These are phyloP conservation scores for Monosporascus ibericus DNA, from an alignment of 2,329 filamentous ascomycete genomes.

Conservation along the genomic window DNA sequence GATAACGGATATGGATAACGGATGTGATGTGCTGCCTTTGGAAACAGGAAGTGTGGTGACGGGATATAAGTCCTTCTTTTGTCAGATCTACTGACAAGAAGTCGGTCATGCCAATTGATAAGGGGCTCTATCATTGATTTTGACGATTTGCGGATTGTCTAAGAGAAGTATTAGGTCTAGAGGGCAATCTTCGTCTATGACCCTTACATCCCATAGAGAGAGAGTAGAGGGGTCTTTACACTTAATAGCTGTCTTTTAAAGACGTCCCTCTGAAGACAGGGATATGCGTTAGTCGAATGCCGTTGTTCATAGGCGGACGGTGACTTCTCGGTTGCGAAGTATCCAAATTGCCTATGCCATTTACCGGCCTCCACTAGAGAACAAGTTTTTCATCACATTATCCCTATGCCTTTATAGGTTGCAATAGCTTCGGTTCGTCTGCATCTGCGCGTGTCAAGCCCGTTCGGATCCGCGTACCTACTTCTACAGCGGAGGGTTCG, in stretches of 20 bases:
- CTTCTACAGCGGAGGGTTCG: not conserved
- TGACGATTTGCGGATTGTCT: too few species aligned
- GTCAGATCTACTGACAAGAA: not conserved
- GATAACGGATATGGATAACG: not conserved
- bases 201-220: not conserved
- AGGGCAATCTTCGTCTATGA: not conserved
- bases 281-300: not conserved
- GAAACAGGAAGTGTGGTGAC: not conserved
- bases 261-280: not conserved
- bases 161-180: too few species aligned
- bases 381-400: not conserved
- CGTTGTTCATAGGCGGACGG: not conserved
- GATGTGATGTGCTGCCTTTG: not conserved
- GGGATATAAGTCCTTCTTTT: not conserved
- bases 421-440: not conserved
- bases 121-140: not conserved
- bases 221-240: not conserved
- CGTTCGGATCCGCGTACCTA: slow-evolving; percentile 6
- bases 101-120: not conserved
- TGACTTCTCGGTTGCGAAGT: not conserved
- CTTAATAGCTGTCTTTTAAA: not conserved
- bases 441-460: slow-evolving; percentile 7
- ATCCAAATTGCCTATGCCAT: not conserved
- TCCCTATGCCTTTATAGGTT: not conserved
- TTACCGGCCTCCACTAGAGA: not conserved